These are phyloP conservation scores for Phlyctochytrium planicorne DNA, from an alignment of 192 early-diverging fungal species.

Conservation along the genomic window DNA sequence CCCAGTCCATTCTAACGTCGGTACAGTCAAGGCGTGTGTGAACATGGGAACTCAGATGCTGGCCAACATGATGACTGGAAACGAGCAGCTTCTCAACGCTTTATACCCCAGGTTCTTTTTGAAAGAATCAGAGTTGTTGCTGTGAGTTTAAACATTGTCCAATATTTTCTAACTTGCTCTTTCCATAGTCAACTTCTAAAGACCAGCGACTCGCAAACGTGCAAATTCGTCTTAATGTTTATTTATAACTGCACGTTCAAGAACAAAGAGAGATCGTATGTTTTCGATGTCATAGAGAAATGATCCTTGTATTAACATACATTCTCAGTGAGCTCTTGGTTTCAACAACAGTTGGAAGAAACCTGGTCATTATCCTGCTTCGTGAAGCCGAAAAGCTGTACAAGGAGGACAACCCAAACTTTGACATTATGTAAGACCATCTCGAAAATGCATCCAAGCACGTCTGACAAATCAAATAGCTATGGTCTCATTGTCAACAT, in stretches of 20 bases:
- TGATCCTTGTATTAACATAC: neutral
- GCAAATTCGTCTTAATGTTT: conserved; percentile 39
- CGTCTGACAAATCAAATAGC: neutral
- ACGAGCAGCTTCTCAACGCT: conserved; percentile 41
- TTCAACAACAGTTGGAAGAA: conserved; percentile 19
- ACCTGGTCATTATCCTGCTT: neutral
- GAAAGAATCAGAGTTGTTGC: conserved; percentile 35
- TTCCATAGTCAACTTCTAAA: conserved; percentile 33
- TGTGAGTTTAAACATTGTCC: conserved; percentile 26
- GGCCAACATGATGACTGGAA: conserved; percentile 53
- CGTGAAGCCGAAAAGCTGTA: neutral
- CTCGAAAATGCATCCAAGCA: neutral
- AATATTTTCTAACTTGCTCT: neutral
- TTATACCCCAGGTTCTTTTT: conserved; percentile 46
- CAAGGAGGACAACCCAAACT: conserved; percentile 7
- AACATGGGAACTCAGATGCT: conserved; percentile 48
- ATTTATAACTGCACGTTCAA: conserved; percentile 46
- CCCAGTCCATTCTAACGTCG: neutral
- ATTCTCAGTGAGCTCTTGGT: conserved; percentile 19
- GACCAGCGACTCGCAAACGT: conserved; percentile 24
- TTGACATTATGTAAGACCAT: conserved; percentile 28
- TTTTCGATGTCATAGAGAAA: neutral
- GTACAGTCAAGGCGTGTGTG: conserved; percentile 29
- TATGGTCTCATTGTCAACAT: conserved; percentile 20
- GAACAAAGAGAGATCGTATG: conserved; percentile 29